Conservation (phyloP, 2,329 filamentous ascomycete genomes). For the Mycogone perniciosa region DNA sequence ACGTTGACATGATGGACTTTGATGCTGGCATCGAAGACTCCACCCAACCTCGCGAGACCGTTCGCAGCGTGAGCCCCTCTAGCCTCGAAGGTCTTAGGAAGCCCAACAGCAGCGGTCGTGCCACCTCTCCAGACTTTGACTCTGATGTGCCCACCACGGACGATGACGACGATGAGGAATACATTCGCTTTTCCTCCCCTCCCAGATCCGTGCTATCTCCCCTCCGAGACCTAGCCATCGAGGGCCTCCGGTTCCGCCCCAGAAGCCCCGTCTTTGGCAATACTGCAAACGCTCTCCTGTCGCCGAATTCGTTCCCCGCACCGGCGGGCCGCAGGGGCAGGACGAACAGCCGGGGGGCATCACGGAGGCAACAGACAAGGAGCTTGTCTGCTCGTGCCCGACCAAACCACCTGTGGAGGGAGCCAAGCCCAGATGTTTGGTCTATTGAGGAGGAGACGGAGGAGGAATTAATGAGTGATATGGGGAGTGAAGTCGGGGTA, state of each 20-base stretch:
- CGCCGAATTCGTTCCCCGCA: slow-evolving; percentile 11
- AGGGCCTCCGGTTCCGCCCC: slow-evolving; percentile 26
- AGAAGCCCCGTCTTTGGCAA: slow-evolving; percentile 28
- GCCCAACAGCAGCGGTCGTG: slow-evolving; percentile 24
- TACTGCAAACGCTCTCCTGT: slow-evolving; percentile 25
- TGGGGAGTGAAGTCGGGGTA: slow-evolving; percentile 26
- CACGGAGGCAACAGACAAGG: slow-evolving; percentile 21
- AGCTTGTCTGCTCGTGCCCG: slow-evolving; percentile 29
- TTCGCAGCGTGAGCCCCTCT: slow-evolving; percentile 52
- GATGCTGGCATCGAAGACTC: slow-evolving; percentile 53
- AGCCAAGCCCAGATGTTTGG: slow-evolving; percentile 55
- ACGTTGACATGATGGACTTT: slow-evolving; percentile 43
- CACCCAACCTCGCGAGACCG: slow-evolving; percentile 37
- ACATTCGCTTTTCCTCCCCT: slow-evolving; percentile 40
- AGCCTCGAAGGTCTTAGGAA: slow-evolving; percentile 46
- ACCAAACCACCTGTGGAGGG: slow-evolving; percentile 43
- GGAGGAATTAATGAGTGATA: slow-evolving; percentile 39
- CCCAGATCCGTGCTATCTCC: slow-evolving; percentile 35
- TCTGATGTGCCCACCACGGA: slow-evolving; percentile 39
- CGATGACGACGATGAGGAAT: slow-evolving; percentile 44
- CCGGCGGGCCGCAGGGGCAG: slow-evolving; percentile 18
- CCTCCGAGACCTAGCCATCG: slow-evolving; percentile 37
- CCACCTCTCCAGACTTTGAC: slow-evolving; percentile 31
- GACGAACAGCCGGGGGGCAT: slow-evolving; percentile 23
- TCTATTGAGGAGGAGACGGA: slow-evolving; percentile 54